A percentile compares a stretch with the other conserved stretches of the same genome.
Evolutionary conservation across 1,139 yeast species (phyloP).

Genomic region (Blastobotrys aristatus): DNA sequence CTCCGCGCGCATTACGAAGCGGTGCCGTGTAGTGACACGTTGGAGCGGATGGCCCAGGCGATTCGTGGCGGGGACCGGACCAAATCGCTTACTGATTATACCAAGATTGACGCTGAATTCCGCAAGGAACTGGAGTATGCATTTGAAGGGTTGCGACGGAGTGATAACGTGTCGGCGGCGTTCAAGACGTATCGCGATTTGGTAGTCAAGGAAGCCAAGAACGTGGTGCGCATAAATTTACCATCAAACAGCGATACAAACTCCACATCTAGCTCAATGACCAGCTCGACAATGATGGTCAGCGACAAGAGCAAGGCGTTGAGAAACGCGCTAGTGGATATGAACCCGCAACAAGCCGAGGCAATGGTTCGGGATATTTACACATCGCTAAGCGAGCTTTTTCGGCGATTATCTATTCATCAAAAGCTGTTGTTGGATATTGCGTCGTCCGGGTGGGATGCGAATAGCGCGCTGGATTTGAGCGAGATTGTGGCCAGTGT

Average conservation of each 20-base stretch:
- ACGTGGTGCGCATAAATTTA: conserved; percentile 58
- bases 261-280: conserved; percentile 26
- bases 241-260: conserved; percentile 41
- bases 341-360: conserved; percentile 72
- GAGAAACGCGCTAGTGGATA: conserved; percentile 53
- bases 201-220: conserved; percentile 64
- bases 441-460: conserved; percentile 45
- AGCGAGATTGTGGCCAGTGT: conserved; percentile 53
- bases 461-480: conserved; percentile 24
- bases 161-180: conserved; percentile 62
- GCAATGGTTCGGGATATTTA: conserved; percentile 60
- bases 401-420: conserved; percentile 69
- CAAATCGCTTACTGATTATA: conserved; percentile 35
- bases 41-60: conserved; percentile 42
- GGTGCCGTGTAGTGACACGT: conserved; percentile 46
- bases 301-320: conserved; percentile 36
- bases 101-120: conserved; percentile 36
- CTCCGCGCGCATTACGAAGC: conserved; percentile 51
- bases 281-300: conserved; percentile 18
- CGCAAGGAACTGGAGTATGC: conserved; percentile 42
- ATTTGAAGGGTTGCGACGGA: conserved; percentile 53
- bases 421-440: conserved; percentile 74
- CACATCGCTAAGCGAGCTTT: conserved; percentile 61
- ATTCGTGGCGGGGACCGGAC: conserved; percentile 17
- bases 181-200: conserved; percentile 63